Evolutionary conservation across 345 rosid species (phyloP).

Genomic region (Linum usitatissimum): DNA sequence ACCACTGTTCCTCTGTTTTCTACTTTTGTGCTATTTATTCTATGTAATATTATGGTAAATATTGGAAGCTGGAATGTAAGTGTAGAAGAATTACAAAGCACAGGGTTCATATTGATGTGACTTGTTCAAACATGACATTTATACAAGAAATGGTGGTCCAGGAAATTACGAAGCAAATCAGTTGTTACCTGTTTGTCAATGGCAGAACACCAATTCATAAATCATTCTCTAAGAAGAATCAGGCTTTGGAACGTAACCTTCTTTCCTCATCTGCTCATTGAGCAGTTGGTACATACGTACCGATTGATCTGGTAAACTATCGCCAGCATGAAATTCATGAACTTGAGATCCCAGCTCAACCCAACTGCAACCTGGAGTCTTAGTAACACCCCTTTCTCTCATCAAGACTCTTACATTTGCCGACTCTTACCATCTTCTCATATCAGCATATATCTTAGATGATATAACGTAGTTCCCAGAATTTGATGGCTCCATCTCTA

Average conservation of each 20-base stretch:
- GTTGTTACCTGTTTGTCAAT: too few relatives aligned
- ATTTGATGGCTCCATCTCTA: slow-evolving; percentile 50
- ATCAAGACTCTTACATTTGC: slow-evolving; percentile 65
- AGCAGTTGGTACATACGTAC: slow-evolving; percentile 31
- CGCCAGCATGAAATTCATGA: slow-evolving; percentile 68
- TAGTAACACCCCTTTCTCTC: slow-evolving; percentile 53
- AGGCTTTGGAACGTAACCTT: slow-evolving; percentile 35
- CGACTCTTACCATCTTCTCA: slow-evolving; percentile 64
- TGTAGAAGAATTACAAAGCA: background rate
- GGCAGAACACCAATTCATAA: too few relatives aligned
- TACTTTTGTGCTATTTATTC: background rate
- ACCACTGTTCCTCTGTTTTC: background rate
- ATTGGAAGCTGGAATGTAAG: background rate
- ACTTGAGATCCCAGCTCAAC: slow-evolving; percentile 39
- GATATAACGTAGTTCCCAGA: slow-evolving; percentile 77
- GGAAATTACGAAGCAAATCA: background rate
- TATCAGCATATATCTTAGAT: slow-evolving; percentile 59
- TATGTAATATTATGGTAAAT: background rate
- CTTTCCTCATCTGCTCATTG: slow-evolving; percentile 55
- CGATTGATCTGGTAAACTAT: slow-evolving; percentile 18
- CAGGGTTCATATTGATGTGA: background rate
- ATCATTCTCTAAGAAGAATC: background rate
- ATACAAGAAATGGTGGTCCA: background rate
- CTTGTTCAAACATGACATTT: background rate
- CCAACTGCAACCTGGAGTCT: slow-evolving; percentile 96